Percentiles rank a stretch among this genome's conserved stretches.
These are phyloP conservation scores for Verbena officinalis DNA, from an alignment of 257 asterid genomes.

Conservation along the genomic window DNA sequence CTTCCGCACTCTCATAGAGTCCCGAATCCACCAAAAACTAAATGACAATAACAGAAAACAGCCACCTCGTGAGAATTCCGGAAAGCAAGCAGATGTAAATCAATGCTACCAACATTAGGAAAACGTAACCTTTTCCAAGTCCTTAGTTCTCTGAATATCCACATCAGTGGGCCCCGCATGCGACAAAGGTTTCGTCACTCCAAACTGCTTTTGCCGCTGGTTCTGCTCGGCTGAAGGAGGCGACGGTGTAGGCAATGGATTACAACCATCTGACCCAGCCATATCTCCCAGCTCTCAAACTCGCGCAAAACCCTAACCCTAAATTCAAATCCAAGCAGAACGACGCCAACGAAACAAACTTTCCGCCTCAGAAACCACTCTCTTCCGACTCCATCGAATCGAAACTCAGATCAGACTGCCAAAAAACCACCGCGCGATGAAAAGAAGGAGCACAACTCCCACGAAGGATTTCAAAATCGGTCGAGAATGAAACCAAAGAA, in stretches of 20 bases:
- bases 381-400: neutral
- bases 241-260: slow-evolving; percentile 35
- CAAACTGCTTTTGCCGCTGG: slow-evolving; percentile 61
- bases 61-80: slow-evolving; percentile 21
- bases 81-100: neutral
- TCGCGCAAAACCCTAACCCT: slow-evolving; percentile 31
- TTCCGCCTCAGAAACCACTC: neutral
- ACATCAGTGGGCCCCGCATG: slow-evolving; percentile 70
- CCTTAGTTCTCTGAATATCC: slow-evolving; percentile 63
- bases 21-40: slow-evolving; percentile 80
- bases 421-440: neutral
- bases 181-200: slow-evolving; percentile 79
- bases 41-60: slow-evolving; percentile 13
- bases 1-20: slow-evolving; percentile 74
- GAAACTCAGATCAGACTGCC: neutral
- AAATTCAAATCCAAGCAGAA: neutral
- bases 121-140: slow-evolving; percentile 75
- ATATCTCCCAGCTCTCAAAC: slow-evolving; percentile 31
- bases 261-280: slow-evolving; percentile 48
- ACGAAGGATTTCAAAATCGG: neutral
- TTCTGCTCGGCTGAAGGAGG: slow-evolving; percentile 40
- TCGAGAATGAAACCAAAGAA: neutral
- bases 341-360: too few relatives aligned
- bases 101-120: neutral
- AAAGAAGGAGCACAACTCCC: neutral